Conservation (phyloP, 345 rosid genomes). For the Camelina sativa region DNA sequence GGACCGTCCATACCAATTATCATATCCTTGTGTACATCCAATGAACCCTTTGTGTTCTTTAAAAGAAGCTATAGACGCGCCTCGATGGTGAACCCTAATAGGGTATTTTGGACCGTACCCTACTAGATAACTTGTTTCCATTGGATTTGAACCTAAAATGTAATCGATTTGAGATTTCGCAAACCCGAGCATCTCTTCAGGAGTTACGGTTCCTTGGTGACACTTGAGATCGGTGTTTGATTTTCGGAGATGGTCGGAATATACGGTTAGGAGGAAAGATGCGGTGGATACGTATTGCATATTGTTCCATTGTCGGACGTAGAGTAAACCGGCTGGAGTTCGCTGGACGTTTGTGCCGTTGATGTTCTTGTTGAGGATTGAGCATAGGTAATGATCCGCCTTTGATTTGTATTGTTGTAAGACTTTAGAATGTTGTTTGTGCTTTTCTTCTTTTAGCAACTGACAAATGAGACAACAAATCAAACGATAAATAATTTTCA, state of each 20-base stretch:
- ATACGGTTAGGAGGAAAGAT: constrained; percentile 71
- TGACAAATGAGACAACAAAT: constrained; percentile 35
- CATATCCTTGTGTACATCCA: constrained; percentile 93
- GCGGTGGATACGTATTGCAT: constrained; percentile 93
- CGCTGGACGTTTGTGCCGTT: constrained; percentile 56
- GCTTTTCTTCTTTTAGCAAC: constrained; percentile 59
- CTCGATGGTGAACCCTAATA: constrained; percentile 83
- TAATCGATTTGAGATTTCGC: constrained; percentile 87
- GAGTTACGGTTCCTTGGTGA: constrained; percentile 48
- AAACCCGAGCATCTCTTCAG: constrained; percentile 54
- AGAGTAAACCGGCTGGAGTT: constrained; percentile 80
- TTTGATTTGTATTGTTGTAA: constrained; percentile 67
- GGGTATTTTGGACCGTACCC: constrained; percentile 82
- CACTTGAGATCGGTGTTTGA: constrained; percentile 55
- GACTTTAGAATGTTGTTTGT: constrained; percentile 49
- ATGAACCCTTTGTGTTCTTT: constrained; percentile 79
- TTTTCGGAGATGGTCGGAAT: constrained; percentile 64
- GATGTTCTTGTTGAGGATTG: constrained; percentile 72
- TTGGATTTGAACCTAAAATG: constrained; percentile 80
- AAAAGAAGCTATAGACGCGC: constrained; percentile 80
- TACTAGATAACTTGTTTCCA: constrained; percentile 82
- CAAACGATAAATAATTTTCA: constrained; percentile 2
- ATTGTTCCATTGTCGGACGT: constrained; percentile 94
- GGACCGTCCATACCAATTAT: constrained; percentile 52
- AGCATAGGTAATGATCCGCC: constrained; percentile 81